Base-by-base conservation (phyloP, 768 basidiomycete genomes). In the Sporobolomyces roseus region DNA sequence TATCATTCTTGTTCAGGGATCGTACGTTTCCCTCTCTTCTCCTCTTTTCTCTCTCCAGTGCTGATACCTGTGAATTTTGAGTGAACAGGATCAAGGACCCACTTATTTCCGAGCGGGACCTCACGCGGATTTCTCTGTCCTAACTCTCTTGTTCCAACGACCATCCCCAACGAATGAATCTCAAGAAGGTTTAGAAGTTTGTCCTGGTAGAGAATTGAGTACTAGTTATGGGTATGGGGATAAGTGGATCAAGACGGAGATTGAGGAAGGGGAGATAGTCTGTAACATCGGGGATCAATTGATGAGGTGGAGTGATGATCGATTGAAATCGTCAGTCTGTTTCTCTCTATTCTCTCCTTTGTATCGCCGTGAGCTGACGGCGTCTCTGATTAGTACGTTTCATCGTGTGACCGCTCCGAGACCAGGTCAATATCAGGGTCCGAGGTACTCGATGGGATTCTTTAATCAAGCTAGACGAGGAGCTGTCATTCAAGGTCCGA, bases 81-180 rank as follows among this genome's bases (percentile, higher is more conserved):
- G 35, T 19, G 6, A 13, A 4, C 16, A 32, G 23, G 59, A 48
- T 32, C 45, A 25, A 23, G 38, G 38, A 4, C 13, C 59, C n/a
- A n/a, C 33, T 32, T 27, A 52, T 30, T 38, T 13, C 50, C 43
- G 46, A 36, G n/a, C 29, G 32, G 55, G 55, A 65, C 61, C 76
- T 3, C 77, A 77, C 55, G 74, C 76, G 29, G 77, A 77, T 55
- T 75, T 77, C 46, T 75, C 74, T 41, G 66, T 77, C 53, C 64
- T 77, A 41, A 77, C 77, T 19, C 61, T 78, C 55, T 72, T 77
- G 17, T 78, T 78, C 70, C 77, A 77, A 49, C 61, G 74, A 33
- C 66, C 68, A 7, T 76, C 74, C 1, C 50, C 50, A 12, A 27
- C 50, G 7, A 8, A 6, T n/a, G 25, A 51, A 29, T 27, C 50